Base-by-base conservation (phyloP, 345 rosid species). In the Linum usitatissimum region DNA sequence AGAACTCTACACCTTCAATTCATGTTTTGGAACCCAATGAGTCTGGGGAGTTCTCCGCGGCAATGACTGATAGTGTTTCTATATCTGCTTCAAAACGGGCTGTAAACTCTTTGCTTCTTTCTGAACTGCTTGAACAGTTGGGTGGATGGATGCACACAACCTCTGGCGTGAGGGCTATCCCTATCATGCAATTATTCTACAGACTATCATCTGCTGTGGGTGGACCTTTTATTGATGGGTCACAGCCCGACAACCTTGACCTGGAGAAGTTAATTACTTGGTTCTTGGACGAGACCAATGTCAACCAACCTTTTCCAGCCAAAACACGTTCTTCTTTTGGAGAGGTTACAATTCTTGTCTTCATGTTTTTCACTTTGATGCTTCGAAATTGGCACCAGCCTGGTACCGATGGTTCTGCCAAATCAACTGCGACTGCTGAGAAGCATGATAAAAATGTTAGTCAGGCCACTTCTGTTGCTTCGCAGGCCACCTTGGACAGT, bases 371-470 rank as follows among this genome's bases (percentile, higher is more conserved):
- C 80, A 93, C 99, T 63, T 77, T 93, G 86, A 93, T 93, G 97
- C 97, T 93, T 57, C 91, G 97, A 64, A 93, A 91, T 70, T 93
- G 99, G 99, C 96, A 93, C 65, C 99, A 90, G 70, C 99, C 99
- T 67, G 97, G 97, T 55, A 81, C 79, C 63, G 95, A 86, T 74
- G 56, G 76, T 69, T 72, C 84, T 73, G 62, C 64, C 57, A 84
- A 78, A 73, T 62, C 80, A 59, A 66, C 81, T 40, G 94, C 81
- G 71, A 77, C 61, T 73, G 55, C 76, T 20, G 88, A 87, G 34
- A 63, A 74, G 19, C 83, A 76, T 73, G 98, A 92, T 72, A 86
- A 82, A 72, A 80, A 74, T 72, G 55, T 73, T 60, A 51, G 69
- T 68, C 96, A 76, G 74, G 77, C 53, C 40, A 64, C 73, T 64